Percentiles rank a stretch among this genome's conserved stretches.
Evolutionary conservation across 176 grass and related monocot genomes (phyloP).

Genomic region (Raddia guianensis): DNA sequence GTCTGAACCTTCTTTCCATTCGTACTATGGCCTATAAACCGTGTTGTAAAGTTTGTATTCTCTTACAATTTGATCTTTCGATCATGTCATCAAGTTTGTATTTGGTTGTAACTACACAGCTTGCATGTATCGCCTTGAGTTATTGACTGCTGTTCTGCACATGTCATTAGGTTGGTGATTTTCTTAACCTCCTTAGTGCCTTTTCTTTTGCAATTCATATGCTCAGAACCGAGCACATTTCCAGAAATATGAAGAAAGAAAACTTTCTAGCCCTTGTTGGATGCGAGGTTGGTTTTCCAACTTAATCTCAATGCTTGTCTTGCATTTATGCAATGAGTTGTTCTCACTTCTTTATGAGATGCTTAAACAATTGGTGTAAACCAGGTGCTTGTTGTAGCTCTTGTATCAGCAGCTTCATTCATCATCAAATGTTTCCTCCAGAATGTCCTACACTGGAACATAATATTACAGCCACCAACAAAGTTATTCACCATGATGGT

Average conservation of each 20-base stretch:
- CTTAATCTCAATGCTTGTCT: not conserved
- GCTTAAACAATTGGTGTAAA: slow-evolving; percentile 25
- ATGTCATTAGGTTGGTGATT: slow-evolving; percentile 51
- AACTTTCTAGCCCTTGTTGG: slow-evolving; percentile 47
- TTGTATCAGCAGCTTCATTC: slow-evolving; percentile 39
- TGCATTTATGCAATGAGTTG: not conserved
- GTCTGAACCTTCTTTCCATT: slow-evolving; percentile 6
- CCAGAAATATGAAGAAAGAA: slow-evolving; percentile 47
- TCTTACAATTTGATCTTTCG: not conserved
- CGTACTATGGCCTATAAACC: not conserved
- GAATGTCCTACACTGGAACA: slow-evolving; percentile 40
- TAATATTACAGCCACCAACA: slow-evolving; percentile 11
- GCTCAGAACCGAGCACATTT: slow-evolving; percentile 62
- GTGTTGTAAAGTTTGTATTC: not conserved
- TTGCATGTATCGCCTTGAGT: not conserved
- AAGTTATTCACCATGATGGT: slow-evolving; percentile 33
- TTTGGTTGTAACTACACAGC: not conserved
- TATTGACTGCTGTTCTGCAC: not conserved
- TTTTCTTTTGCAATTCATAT: slow-evolving; percentile 61
- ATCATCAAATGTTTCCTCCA: slow-evolving; percentile 39
- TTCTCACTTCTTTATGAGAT: slow-evolving; percentile 1
- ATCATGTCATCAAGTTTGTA: not conserved
- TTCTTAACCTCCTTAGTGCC: slow-evolving; percentile 51
- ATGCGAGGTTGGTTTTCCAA: slow-evolving; percentile 52
- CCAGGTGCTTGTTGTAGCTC: slow-evolving; percentile 54